phyloP scores from a whole-genome alignment of 2,329 filamentous ascomycete genomes.

The Epichloe festucae region DNA sequence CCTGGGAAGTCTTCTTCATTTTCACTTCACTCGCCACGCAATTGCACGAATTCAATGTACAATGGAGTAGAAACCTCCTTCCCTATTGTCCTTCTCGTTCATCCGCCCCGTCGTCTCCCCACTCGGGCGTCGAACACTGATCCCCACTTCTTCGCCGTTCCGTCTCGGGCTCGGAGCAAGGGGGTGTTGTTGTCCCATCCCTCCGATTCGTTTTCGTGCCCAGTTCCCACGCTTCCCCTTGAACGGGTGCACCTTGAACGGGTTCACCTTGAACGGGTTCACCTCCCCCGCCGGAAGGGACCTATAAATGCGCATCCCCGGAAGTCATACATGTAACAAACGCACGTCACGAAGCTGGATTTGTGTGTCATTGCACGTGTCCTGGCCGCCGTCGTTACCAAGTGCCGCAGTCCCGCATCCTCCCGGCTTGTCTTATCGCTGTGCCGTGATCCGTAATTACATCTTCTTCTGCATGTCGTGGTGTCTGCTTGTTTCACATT shows the following conservation, averaged over 20 bases:
- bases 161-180: slow-evolving; percentile 8
- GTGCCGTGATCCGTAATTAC: not conserved
- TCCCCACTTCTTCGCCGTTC: slow-evolving; percentile 7
- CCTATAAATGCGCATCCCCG: too few relatives aligned
- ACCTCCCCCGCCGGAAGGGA: slow-evolving; percentile 4
- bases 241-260: not conserved
- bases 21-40: not conserved
- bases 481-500: not conserved
- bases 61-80: too few relatives aligned
- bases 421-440: not conserved
- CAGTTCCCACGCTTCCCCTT: not conserved
- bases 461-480: not conserved
- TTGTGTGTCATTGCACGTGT: slow-evolving; percentile 3
- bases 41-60: too few relatives aligned
- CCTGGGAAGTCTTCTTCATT: not conserved
- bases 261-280: not conserved
- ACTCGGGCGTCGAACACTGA: not conserved
- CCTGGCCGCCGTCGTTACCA: not conserved
- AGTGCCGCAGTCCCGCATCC: not conserved
- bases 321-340: not conserved
- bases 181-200: not conserved
- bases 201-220: slow-evolving; percentile 17
- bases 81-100: too few relatives aligned
- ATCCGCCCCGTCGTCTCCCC: not conserved
- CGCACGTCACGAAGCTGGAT: slow-evolving; percentile 4